Conservation (phyloP, 1,139 yeast species). For the Yamadazyma mexicana region DNA sequence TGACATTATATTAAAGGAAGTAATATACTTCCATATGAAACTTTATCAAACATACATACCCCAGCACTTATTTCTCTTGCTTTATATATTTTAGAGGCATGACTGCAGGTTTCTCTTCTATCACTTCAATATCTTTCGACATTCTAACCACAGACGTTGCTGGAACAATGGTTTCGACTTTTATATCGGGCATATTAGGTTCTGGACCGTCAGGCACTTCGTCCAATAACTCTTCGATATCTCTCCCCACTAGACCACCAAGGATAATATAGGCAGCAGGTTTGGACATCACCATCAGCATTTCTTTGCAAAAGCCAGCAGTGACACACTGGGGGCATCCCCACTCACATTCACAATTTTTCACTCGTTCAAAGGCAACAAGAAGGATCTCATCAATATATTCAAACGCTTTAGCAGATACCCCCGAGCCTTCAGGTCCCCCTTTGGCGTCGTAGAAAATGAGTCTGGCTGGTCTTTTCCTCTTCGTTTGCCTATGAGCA, state of each 20-base stretch:
- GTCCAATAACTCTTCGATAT: slow-evolving; percentile 35
- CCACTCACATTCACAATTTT: slow-evolving; percentile 71
- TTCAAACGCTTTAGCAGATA: slow-evolving; percentile 76
- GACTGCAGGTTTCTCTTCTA: slow-evolving; percentile 32
- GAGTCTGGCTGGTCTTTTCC: slow-evolving; percentile 83
- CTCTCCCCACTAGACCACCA: slow-evolving; percentile 49
- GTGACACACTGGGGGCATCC: slow-evolving; percentile 93
- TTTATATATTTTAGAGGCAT: slow-evolving; percentile 10
- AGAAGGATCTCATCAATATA: slow-evolving; percentile 64
- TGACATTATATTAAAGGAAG: slow-evolving; percentile 3
- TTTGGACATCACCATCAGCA: slow-evolving; percentile 79
- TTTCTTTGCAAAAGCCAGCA: slow-evolving; percentile 76
- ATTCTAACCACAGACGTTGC: slow-evolving; percentile 54
- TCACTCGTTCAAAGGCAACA: slow-evolving; percentile 59
- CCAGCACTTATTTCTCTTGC: slow-evolving; percentile 8
- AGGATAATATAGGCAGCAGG: slow-evolving; percentile 80
- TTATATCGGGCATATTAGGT: slow-evolving; percentile 65
- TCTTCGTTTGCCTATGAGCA: slow-evolving; percentile 62
- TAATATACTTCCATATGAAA: too few species aligned
- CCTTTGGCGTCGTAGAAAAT: slow-evolving; percentile 83
- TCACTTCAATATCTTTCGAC: slow-evolving; percentile 57
- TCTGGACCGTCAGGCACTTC: slow-evolving; percentile 79
- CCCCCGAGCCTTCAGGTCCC: slow-evolving; percentile 75
- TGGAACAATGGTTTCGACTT: slow-evolving; percentile 67
- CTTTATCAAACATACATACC: background rate